Evolutionary conservation across 176 grass and related monocot species (phyloP), one percentile per base, ranked within the genome.

Genomic region (Lolium rigidum): DNA sequence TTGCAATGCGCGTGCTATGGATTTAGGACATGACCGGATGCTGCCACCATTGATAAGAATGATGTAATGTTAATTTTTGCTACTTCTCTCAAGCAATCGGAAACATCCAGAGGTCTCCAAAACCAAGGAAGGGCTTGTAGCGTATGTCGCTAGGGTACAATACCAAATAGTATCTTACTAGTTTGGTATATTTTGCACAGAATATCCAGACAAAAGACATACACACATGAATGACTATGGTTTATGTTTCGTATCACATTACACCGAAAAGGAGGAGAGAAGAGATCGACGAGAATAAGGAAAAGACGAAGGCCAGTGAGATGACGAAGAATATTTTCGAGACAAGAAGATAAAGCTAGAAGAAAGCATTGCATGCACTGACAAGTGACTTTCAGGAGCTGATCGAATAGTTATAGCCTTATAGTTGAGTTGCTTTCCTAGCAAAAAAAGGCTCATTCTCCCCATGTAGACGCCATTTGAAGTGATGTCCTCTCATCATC

Each of bases 251-350:
- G 56, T 88, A 82, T 82, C 35, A 16, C 72, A 70, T 52, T 17
- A 69, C 37, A 61, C 17, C 2, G 41, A 10, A 56, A 76, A 25
- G n/a, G n/a, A 41, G 14, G 13, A 56, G 56, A 11, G 80, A 87
- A 83, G 84, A 83, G 80, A 74, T 79, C 66, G 80, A 75, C 39
- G 75, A 66, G 65, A 90, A 87, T 22, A 80, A 65, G 75, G 70
- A 41, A 79, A 79, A 71, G 75, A 75, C 16, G 60, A 76, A 81
- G 88, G 86, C 78, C 76, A 80, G 75, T 80, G 70, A 80, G 59
- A 91, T 87, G 89, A 78, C 51, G 20, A 73, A 80, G 89, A 91
- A 91, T 91, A 91, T 84, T 91, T 65, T 80, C 50, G 50, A 87
- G 85, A 90, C 80, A 84, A 84, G 68, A 61, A 59, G 68, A 70